phyloP scores from a whole-genome alignment of 139 green algal species.

The Coelastrella sp. region DNA sequence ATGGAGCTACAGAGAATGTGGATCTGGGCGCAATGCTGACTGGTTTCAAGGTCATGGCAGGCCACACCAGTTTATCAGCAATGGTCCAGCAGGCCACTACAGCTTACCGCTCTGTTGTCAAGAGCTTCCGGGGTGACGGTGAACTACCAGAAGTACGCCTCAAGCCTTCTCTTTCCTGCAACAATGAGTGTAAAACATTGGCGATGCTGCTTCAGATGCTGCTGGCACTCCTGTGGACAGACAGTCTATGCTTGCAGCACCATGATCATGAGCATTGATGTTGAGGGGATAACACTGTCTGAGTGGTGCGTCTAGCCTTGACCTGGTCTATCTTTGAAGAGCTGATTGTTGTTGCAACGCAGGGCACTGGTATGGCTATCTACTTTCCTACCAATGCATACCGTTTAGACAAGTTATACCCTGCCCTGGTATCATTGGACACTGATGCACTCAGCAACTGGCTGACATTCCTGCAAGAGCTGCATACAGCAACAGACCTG shows the following conservation, averaged over 20 bases:
- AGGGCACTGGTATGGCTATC: constrained; percentile 52
- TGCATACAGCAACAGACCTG: background rate
- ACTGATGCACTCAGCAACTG: background rate
- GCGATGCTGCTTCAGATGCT: too few species aligned
- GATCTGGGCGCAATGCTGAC: constrained; percentile 49
- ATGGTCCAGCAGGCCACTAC: background rate
- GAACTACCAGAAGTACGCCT: constrained; percentile 35
- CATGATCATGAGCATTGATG: too few species aligned
- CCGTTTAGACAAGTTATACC: background rate
- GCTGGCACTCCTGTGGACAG: too few species aligned
- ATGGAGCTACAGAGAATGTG: constrained; percentile 39
- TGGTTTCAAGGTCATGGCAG: background rate
- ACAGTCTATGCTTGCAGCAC: too few species aligned
- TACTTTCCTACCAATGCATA: constrained; percentile 45
- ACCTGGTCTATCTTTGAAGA: too few species aligned
- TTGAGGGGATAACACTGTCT: too few species aligned
- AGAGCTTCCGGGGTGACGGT: constrained; percentile 6
- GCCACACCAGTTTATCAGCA: background rate
- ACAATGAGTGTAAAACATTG: background rate
- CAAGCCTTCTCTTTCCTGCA: background rate
- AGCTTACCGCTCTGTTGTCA: background rate
- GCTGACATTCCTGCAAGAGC: constrained; percentile 2
- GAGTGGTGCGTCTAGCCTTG: too few species aligned
- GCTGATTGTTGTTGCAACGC: too few species aligned
- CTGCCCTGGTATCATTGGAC: background rate